Evolutionary conservation across 2,329 filamentous ascomycete genomes (phyloP).

Genomic region (Lasiodiplodia theobromae): DNA sequence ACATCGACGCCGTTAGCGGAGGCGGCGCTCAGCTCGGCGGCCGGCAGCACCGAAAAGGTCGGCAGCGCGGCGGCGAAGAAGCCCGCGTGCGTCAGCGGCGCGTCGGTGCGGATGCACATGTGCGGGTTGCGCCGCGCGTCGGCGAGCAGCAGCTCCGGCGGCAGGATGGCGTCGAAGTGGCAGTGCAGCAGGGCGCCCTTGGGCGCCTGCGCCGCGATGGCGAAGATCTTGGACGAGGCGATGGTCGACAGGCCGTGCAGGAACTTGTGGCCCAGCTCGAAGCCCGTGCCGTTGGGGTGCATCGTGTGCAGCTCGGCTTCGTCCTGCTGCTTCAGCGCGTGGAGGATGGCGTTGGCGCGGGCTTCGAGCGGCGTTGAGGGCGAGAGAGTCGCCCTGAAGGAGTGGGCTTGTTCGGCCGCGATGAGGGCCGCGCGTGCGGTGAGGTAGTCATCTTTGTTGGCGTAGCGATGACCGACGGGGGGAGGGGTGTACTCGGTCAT

Average conservation of each 20-base stretch:
- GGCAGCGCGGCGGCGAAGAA: conserved; percentile 10
- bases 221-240: background rate
- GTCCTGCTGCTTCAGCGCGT: background rate
- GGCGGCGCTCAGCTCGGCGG: background rate
- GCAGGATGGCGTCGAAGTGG: conserved; percentile 23
- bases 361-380: conserved; percentile 1
- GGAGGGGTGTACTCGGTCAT: background rate
- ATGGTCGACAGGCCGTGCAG: conserved; percentile 13
- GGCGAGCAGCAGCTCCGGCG: conserved; percentile 6
- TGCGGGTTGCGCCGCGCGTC: conserved; percentile 1
- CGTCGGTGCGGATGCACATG: conserved; percentile 3
- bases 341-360: conserved; percentile 4
- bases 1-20: background rate
- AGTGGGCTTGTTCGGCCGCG: conserved; percentile 8
- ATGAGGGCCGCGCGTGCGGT: conserved; percentile 14
- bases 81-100: background rate
- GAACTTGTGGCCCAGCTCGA: conserved; percentile 13
- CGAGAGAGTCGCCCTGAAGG: background rate
- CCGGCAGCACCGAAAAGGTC: background rate
- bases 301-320: background rate
- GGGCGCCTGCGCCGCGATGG: background rate
- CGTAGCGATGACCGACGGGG: conserved; percentile 4
- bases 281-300: background rate
- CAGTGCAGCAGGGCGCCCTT: conserved; percentile 21
- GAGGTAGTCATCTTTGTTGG: background rate